phyloP scores from a whole-genome alignment of 495 filamentous ascomycete genomes.

The Neurospora sp. region DNA sequence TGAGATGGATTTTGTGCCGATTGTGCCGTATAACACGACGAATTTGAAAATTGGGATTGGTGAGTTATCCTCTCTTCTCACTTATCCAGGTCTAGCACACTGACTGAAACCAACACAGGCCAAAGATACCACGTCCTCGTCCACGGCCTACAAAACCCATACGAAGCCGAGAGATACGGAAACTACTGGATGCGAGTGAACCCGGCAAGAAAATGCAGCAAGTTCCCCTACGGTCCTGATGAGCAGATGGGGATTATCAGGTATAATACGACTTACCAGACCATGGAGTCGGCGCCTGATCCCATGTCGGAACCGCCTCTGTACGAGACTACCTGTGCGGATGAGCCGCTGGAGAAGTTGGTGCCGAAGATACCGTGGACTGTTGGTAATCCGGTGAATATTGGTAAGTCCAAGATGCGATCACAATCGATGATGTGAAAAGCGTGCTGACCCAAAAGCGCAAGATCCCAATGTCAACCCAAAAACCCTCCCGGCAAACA shows the following conservation, averaged over 20 bases:
- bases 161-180: constrained; percentile 3
- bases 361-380: constrained; percentile 1
- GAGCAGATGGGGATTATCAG: constrained; percentile 9
- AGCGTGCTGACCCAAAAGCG: background rate
- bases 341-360: constrained; percentile 6
- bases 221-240: constrained; percentile 8
- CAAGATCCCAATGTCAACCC: background rate
- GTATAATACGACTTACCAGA: constrained; percentile 1
- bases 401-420: background rate
- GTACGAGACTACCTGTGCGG: constrained; percentile 5
- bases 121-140: constrained; percentile 58
- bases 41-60: constrained; percentile 10
- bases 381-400: constrained; percentile 8
- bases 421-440: background rate
- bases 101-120: constrained; percentile 8
- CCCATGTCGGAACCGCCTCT: constrained; percentile 8
- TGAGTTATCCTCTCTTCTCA: background rate
- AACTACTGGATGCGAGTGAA: constrained; percentile 41
- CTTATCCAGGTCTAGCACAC: too few species aligned
- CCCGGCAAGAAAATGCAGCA: background rate
- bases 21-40: constrained; percentile 30
- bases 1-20: constrained; percentile 32
- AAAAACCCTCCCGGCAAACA: background rate
- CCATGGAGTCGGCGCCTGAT: background rate
- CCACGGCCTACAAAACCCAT: constrained; percentile 34